Conservation (phyloP, 2,329 filamentous ascomycete species). For the Aspergillus novoparasiticus region DNA sequence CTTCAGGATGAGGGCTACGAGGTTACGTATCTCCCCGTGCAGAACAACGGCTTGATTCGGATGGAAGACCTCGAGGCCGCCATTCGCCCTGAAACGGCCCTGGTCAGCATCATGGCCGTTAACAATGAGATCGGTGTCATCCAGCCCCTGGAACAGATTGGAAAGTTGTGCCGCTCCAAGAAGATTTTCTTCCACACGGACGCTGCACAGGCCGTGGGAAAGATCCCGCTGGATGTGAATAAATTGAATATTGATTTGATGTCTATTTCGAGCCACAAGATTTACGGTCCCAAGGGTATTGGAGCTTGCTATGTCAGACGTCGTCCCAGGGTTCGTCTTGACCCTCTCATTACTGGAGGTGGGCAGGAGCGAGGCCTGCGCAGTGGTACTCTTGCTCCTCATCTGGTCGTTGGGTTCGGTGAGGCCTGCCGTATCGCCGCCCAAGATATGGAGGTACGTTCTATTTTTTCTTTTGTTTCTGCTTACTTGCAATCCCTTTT, state of each 20-base stretch:
- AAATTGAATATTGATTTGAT: constrained; percentile 98
- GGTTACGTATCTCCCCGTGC: constrained; percentile 93
- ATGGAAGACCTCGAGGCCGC: constrained; percentile 84
- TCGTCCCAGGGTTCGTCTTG: constrained; percentile 87
- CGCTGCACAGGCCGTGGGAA: constrained; percentile 95
- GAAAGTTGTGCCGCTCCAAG: constrained; percentile 83
- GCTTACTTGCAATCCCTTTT: constrained; percentile 8
- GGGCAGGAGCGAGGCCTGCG: constrained; percentile 93
- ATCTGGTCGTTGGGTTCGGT: constrained; percentile 87
- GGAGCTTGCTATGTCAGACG: constrained; percentile 95
- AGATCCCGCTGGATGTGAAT: constrained; percentile 95
- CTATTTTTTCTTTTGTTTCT: constrained; percentile 14
- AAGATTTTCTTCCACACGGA: constrained; percentile 99
- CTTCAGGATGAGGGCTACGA: constrained; percentile 96
- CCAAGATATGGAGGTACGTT: constrained; percentile 84
- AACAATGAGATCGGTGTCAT: constrained; percentile 99
- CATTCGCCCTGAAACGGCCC: constrained; percentile 83
- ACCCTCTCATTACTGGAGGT: constrained; percentile 94
- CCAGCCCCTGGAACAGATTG: constrained; percentile 91
- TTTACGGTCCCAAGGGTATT: constrained; percentile 96
- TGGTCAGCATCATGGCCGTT: constrained; percentile 98
- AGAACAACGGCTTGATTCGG: constrained; percentile 80
- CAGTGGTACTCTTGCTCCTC: constrained; percentile 89
- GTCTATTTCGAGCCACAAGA: constrained; percentile 98
- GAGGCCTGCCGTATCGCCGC: constrained; percentile 92